Conservation (phyloP, 345 rosid species). For the Mallotus nudiflorus region DNA sequence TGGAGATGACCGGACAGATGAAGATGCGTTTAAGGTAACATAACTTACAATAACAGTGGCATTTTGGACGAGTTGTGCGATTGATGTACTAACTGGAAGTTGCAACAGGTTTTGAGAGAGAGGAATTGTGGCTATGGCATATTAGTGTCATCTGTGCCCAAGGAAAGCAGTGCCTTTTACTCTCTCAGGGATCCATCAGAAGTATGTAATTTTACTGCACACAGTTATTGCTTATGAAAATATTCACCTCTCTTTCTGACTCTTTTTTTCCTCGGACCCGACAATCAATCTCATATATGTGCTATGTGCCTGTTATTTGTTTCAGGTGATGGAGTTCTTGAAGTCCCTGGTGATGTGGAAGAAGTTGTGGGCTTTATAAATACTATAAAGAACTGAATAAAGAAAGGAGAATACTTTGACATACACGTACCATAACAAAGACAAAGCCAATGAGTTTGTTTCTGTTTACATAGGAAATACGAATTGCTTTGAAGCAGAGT, state of each 20-base stretch:
- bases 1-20: slow-evolving; percentile 95
- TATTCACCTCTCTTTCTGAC: no score
- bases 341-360: slow-evolving; percentile 69
- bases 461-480: slow-evolving; percentile 11
- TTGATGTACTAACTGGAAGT: not conserved
- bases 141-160: slow-evolving; percentile 74
- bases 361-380: slow-evolving; percentile 45
- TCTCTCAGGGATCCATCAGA: slow-evolving; percentile 84
- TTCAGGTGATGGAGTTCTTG: slow-evolving; percentile 90
- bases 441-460: slow-evolving; percentile 11
- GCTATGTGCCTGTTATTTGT: slow-evolving; percentile 6
- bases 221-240: no score
- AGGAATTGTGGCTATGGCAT: slow-evolving; percentile 77
- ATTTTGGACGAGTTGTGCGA: no score
- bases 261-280: no score
- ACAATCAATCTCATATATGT: no score
- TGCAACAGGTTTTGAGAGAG: slow-evolving; percentile 66
- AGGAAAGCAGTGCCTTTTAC: slow-evolving; percentile 79
- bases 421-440: slow-evolving; percentile 16
- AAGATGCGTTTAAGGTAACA: slow-evolving; percentile 90
- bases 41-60: no score
- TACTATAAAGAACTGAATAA: not conserved
- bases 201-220: slow-evolving; percentile 34
- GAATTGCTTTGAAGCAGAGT: slow-evolving; percentile 29
- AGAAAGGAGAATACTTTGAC: slow-evolving; percentile 16